Evolutionary conservation across 2,329 filamentous ascomycete species (phyloP).

Genomic region (Periconia macrospinosa): DNA sequence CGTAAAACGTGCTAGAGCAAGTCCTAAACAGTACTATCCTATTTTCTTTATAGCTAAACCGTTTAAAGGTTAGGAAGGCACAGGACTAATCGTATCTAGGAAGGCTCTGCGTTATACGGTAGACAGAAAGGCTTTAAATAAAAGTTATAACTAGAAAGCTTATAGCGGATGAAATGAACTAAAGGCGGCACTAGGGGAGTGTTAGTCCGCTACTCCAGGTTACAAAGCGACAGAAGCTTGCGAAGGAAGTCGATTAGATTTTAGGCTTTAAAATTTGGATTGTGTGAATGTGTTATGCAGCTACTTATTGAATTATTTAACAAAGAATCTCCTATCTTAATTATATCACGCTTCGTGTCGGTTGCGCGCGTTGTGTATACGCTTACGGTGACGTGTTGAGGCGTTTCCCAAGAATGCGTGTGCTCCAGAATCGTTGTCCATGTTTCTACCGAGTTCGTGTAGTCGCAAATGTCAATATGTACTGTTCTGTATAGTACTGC

Average conservation of each 20-base stretch:
- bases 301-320: too few relatives aligned
- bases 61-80: slow-evolving; percentile 4
- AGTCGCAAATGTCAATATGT: slow-evolving; percentile 2
- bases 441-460: slow-evolving; percentile 4
- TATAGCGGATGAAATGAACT: slow-evolving; percentile 4
- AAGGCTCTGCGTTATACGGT: slow-evolving; percentile 3
- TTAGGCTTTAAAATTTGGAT: slow-evolving; percentile 3
- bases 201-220: slow-evolving; percentile 3
- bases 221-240: slow-evolving; percentile 5
- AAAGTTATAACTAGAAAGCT: slow-evolving; percentile 2
- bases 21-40: neutral
- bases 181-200: slow-evolving; percentile 3
- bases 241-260: slow-evolving; percentile 4
- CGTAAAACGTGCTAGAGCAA: too few relatives aligned
- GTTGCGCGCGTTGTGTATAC: neutral
- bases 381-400: slow-evolving; percentile 2
- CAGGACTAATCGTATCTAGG: slow-evolving; percentile 2
- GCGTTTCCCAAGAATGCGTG: slow-evolving; percentile 3
- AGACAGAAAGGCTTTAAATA: slow-evolving; percentile 1
- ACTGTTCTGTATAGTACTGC: slow-evolving; percentile 3
- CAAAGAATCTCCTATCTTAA: too few relatives aligned
- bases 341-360: neutral
- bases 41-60: slow-evolving; percentile 1
- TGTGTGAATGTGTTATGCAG: neutral
- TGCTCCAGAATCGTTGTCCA: slow-evolving; percentile 1